A percentile compares a stretch with the other conserved stretches of the same genome.
Conservation (phyloP, 2,329 filamentous ascomycete species). For the Beauveria sp. region DNA sequence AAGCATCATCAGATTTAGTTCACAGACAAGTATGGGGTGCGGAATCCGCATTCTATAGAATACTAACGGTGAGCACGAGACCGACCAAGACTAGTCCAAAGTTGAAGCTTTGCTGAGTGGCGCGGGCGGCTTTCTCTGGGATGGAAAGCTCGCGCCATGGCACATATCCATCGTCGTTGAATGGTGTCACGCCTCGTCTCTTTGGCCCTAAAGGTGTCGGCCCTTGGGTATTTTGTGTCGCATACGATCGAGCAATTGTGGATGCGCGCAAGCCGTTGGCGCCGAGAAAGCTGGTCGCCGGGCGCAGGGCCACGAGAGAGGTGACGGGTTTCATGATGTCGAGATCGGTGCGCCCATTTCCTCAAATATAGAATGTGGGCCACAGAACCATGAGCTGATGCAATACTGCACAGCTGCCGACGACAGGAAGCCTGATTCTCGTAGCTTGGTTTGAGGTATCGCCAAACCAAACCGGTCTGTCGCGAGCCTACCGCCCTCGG, state of each 20-base stretch:
- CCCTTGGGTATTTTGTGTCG: constrained; percentile 45
- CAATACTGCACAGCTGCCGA: neutral
- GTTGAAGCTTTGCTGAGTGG: constrained; percentile 88
- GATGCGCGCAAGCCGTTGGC: constrained; percentile 27
- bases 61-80: constrained; percentile 62
- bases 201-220: constrained; percentile 36
- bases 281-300: constrained; percentile 20
- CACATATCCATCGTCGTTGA: constrained; percentile 78
- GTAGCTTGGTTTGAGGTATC: neutral
- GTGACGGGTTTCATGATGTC: constrained; percentile 40
- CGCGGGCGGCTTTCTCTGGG: constrained; percentile 72
- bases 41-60: neutral
- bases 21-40: neutral
- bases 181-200: constrained; percentile 67
- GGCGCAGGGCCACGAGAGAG: constrained; percentile 29
- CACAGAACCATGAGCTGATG: neutral
- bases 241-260: constrained; percentile 43
- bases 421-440: neutral
- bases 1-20: constrained; percentile 2
- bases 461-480: constrained; percentile 2
- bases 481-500: constrained; percentile 29
- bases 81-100: constrained; percentile 70
- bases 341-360: constrained; percentile 27
- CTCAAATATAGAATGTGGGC: constrained; percentile 4
- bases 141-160: constrained; percentile 71